Evolutionary conservation across 768 basidiomycete species (phyloP), one percentile per base, ranked within the genome.

Genomic region (Lactifluus piperatus): DNA sequence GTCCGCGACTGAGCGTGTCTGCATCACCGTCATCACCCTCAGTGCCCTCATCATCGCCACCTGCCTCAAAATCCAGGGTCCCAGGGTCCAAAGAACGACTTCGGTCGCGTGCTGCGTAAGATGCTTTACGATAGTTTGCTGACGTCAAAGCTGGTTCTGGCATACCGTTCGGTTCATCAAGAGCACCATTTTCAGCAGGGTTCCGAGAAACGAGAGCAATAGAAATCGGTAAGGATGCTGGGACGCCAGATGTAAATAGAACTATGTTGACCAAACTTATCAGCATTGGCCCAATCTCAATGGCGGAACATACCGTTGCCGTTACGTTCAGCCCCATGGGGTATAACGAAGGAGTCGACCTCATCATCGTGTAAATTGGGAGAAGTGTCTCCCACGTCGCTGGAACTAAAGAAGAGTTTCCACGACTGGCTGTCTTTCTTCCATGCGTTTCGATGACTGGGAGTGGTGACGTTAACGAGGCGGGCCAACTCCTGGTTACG

Each of bases 401-500:
- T 66, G 51, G 74, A 68, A 50, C 68, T 71, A 26, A 88, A 84
- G 27, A 88, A 84, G 20, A 78, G 68, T 57, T 79, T 77, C 86
- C 85, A 88, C 13, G 83, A 81, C 60, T 75, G 79, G 65, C 83
- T 79, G 65, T 80, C 77, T 60, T 78, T 77, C 65, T 75, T 81
- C 86, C 86, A 88, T 13, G 81, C 81, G n/a, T 77, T 80, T 54
- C 85, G 77, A 68, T 89, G 87, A 62, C 85, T 88, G 1, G 86
- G 84, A 30, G 75, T 81, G 70, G 80, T 75, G 27, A 85, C 85
- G 9, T 84, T 85, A n/a, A 88, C 80, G 34, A 88, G 75, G 62
- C 76, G 79, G 64, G 81, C 58, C 34, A 88, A 74, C 64, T 81
- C 80, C 32, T 73, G 75, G 64, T 84, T 81, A 53, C 76, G 74